A percentile compares a stretch with the other conserved stretches of the same genome.
These are phyloP conservation scores for Jaapia argillacea DNA, from an alignment of 768 basidiomycete genomes.

Conservation along the genomic window DNA sequence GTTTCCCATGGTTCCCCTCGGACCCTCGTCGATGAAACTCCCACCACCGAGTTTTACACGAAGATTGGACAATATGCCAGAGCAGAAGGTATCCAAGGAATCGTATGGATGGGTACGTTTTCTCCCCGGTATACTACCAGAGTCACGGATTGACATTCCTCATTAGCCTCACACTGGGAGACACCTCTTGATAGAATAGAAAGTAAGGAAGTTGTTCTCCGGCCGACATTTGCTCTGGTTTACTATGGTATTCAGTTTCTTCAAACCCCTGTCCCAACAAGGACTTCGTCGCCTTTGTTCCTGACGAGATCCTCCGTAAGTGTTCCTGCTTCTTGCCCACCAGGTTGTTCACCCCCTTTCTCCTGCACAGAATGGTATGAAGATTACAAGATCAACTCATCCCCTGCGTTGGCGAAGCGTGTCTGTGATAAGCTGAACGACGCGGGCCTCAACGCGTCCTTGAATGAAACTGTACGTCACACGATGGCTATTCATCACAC, in stretches of 20 bases:
- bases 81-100: slow-evolving; percentile 1
- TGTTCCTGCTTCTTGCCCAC: neutral
- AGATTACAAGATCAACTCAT: slow-evolving; percentile 3
- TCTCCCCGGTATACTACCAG: no score
- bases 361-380: slow-evolving; percentile 2
- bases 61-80: slow-evolving; percentile 5
- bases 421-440: slow-evolving; percentile 1
- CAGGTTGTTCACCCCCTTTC: neutral
- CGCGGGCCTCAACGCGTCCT: slow-evolving; percentile 3
- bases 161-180: slow-evolving; percentile 4
- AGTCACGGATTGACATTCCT: neutral
- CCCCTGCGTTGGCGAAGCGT: neutral
- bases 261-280: slow-evolving; percentile 1
- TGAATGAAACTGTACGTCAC: slow-evolving; percentile 1
- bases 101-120: slow-evolving; percentile 5
- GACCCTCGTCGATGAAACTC: slow-evolving; percentile 2
- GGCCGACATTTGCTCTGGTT: neutral
- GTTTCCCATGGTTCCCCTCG: slow-evolving; percentile 6
- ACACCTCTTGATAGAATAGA: slow-evolving; percentile 2
- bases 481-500: no score
- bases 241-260: no score
- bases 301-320: slow-evolving; percentile 3
- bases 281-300: slow-evolving; percentile 5
- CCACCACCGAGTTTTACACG: slow-evolving; percentile 2
- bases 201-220: slow-evolving; percentile 2